Conservation (phyloP, 495 filamentous ascomycete genomes). For the Parathielavia hyrcaniae region DNA sequence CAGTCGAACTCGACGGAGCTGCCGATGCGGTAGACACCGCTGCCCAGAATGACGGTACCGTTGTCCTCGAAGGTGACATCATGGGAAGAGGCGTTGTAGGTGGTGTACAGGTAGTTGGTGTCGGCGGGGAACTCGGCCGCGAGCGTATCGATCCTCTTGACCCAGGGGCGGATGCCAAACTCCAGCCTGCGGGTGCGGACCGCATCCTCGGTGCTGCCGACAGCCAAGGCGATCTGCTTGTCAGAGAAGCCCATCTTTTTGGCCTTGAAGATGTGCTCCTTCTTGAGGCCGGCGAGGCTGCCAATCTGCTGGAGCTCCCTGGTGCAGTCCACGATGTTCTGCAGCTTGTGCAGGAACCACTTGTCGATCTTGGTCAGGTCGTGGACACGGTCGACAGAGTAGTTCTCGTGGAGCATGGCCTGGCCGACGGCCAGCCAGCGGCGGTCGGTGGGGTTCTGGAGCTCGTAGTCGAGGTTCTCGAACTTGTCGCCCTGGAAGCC, state of each 20-base stretch:
- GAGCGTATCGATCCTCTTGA: conserved; percentile 97
- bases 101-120: conserved; percentile 97
- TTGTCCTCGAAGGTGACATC: conserved; percentile 95
- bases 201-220: conserved; percentile 79
- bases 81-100: conserved; percentile 93
- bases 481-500: conserved; percentile 96
- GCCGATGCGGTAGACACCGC: conserved; percentile 93
- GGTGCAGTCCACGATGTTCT: conserved; percentile 89
- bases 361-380: conserved; percentile 94
- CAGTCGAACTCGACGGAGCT: conserved; percentile 98
- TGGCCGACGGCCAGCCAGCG: conserved; percentile 96
- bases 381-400: conserved; percentile 83
- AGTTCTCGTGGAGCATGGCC: conserved; percentile 94
- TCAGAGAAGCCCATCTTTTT: conserved; percentile 99
- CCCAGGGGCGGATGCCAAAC: conserved; percentile 81
- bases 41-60: conserved; percentile 81
- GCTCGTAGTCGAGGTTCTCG: conserved; percentile 81
- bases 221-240: conserved; percentile 83
- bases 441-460: conserved; percentile 87
- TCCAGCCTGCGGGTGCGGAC: conserved; percentile 78
- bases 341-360: conserved; percentile 96
- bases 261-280: conserved; percentile 77
- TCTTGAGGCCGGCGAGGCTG: conserved; percentile 75
- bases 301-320: conserved; percentile 82
- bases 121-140: conserved; percentile 97